Conservation (phyloP, 495 filamentous ascomycete genomes). For the Podospora pseudopauciseta region DNA sequence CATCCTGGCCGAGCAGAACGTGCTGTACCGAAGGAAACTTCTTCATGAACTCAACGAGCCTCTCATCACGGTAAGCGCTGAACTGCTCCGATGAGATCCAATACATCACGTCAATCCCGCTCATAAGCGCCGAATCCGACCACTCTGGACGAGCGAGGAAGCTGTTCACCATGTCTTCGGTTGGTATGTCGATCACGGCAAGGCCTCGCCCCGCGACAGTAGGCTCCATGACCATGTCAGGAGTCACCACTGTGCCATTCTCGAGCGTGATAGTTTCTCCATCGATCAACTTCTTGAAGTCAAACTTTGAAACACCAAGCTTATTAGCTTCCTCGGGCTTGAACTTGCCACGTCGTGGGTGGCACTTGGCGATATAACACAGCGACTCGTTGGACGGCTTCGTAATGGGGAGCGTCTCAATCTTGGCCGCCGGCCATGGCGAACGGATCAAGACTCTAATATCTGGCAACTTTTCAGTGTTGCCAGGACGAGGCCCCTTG, state of each 20-base stretch:
- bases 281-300: slow-evolving; percentile 49
- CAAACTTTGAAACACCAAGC: slow-evolving; percentile 53
- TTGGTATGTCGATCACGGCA: slow-evolving; percentile 76
- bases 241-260: slow-evolving; percentile 54
- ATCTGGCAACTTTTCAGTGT: slow-evolving; percentile 49
- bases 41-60: slow-evolving; percentile 65
- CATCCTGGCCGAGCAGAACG: slow-evolving; percentile 66
- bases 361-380: slow-evolving; percentile 78
- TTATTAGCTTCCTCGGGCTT: slow-evolving; percentile 55
- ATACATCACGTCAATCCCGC: slow-evolving; percentile 62
- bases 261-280: slow-evolving; percentile 52
- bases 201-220: slow-evolving; percentile 50
- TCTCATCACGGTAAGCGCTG: slow-evolving; percentile 46
- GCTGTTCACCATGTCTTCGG: slow-evolving; percentile 59
- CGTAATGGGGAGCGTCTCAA: slow-evolving; percentile 62
- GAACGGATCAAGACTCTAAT: slow-evolving; percentile 70
- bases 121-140: slow-evolving; percentile 60
- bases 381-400: slow-evolving; percentile 61
- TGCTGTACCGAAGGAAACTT: slow-evolving; percentile 60
- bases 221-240: slow-evolving; percentile 49
- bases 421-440: slow-evolving; percentile 76
- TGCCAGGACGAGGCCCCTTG: slow-evolving; percentile 58
- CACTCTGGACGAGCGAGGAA: slow-evolving; percentile 72
- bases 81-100: slow-evolving; percentile 78
- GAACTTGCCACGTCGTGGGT: slow-evolving; percentile 78